Evolutionary conservation across 352 stramenopile species (phyloP).

Genomic region (Aphanomyces astaci): DNA sequence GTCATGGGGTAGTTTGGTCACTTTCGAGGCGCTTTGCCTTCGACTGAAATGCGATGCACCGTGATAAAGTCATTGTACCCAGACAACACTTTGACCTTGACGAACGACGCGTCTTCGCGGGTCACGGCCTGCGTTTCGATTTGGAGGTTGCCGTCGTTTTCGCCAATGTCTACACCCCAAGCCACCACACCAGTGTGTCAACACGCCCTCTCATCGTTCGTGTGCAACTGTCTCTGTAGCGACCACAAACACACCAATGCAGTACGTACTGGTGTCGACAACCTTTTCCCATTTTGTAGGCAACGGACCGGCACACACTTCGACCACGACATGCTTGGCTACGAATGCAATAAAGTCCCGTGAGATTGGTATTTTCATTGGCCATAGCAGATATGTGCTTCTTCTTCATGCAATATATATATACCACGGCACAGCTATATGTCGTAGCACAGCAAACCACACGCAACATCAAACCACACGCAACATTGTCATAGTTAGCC

Average conservation of each 20-base stretch:
- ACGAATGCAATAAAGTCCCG: neutral
- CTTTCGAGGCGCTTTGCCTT: constrained; percentile 34
- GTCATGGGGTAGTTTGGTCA: no score
- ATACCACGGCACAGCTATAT: no score
- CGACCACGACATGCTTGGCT: constrained; percentile 58
- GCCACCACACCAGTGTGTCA: neutral
- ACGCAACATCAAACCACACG: no score
- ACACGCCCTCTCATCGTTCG: neutral
- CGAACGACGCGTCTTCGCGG: constrained; percentile 62
- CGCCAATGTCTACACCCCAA: constrained; percentile 43
- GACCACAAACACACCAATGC: no score
- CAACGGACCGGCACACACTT: constrained; percentile 55
- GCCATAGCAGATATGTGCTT: no score
- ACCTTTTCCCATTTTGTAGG: constrained; percentile 78
- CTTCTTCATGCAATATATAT: no score
- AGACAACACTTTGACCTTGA: constrained; percentile 78
- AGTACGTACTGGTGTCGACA: constrained; percentile 54
- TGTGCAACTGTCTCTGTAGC: no score
- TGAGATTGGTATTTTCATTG: no score
- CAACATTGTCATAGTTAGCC: no score
- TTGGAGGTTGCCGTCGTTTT: constrained; percentile 77
- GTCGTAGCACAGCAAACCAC: no score
- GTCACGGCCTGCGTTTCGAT: constrained; percentile 68
- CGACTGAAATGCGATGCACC: constrained; percentile 68
- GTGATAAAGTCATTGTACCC: constrained; percentile 75